Percentiles rank a stretch among this genome's conserved stretches.
Evolutionary conservation across 108 stramenopile species (phyloP).

Genomic region (Stephanodiscus triporus): DNA sequence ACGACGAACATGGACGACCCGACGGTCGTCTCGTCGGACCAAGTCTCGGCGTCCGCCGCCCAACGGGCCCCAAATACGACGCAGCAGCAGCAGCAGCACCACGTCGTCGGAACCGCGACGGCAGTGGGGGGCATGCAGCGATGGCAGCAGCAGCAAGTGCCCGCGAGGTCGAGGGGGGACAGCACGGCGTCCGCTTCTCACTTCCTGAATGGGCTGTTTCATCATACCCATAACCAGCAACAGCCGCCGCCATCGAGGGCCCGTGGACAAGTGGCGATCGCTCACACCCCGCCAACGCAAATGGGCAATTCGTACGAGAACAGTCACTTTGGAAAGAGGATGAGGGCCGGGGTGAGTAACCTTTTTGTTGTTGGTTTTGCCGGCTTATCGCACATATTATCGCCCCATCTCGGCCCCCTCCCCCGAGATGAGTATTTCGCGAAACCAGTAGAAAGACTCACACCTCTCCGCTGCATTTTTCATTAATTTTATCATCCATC

Average conservation of each 20-base stretch:
- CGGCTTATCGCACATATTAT: neutral
- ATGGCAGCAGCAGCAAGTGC: slow-evolving; percentile 12
- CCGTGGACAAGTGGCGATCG: slow-evolving; percentile 13
- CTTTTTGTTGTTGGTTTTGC: neutral
- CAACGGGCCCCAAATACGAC: neutral
- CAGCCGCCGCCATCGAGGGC: neutral
- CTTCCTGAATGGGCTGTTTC: slow-evolving; percentile 23
- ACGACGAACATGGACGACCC: neutral
- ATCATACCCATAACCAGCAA: neutral
- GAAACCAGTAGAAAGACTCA: neutral
- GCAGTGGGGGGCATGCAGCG: neutral
- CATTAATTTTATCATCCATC: slow-evolving; percentile 7
- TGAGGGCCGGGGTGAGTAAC: slow-evolving; percentile 77
- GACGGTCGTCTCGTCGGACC: slow-evolving; percentile 19
- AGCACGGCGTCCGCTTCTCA: slow-evolving; percentile 22
- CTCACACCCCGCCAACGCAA: slow-evolving; percentile 77
- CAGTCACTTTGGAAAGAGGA: slow-evolving; percentile 82
- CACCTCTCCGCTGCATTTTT: neutral
- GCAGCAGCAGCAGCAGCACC: neutral
- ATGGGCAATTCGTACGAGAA: slow-evolving; percentile 74
- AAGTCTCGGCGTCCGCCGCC: slow-evolving; percentile 23
- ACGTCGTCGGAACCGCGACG: neutral
- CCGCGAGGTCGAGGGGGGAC: slow-evolving; percentile 20
- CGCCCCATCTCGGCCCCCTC: neutral
- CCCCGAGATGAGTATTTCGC: neutral